These are phyloP conservation scores for Neoscytalidium dimidiatum DNA, from an alignment of 2,329 filamentous ascomycete species.

Conservation along the genomic window DNA sequence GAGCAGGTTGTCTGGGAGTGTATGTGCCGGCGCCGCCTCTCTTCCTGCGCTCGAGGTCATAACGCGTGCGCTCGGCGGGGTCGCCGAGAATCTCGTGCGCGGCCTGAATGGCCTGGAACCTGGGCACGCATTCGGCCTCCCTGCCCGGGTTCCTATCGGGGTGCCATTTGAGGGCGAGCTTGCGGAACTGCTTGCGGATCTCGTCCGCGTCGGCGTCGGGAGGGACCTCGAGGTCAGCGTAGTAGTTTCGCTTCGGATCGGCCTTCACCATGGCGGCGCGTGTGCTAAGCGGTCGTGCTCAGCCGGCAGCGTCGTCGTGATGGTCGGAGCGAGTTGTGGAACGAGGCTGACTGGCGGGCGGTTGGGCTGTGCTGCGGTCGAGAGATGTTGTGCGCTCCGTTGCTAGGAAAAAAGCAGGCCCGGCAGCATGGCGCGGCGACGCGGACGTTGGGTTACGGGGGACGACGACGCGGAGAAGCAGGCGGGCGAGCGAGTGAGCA, in stretches of 20 bases:
- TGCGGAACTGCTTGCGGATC: slow-evolving; percentile 83
- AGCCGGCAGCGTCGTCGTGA: slow-evolving; percentile 5
- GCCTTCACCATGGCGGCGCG: slow-evolving; percentile 64
- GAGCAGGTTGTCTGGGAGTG: slow-evolving; percentile 10
- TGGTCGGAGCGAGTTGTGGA: slow-evolving; percentile 2
- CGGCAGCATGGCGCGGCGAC: slow-evolving; percentile 13
- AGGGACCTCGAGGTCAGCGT: slow-evolving; percentile 76
- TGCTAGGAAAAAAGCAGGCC: slow-evolving; percentile 17
- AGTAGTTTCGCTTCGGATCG: slow-evolving; percentile 75
- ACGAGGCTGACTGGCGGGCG: slow-evolving; percentile 12
- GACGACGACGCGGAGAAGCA: not conserved
- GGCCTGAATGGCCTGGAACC: slow-evolving; percentile 84
- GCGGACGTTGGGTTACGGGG: not conserved
- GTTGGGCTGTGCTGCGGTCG: slow-evolving; percentile 6
- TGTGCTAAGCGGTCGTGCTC: not conserved
- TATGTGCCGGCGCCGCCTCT: slow-evolving; percentile 23
- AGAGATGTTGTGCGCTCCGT: not conserved
- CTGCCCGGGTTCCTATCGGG: slow-evolving; percentile 85
- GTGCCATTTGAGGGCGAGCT: slow-evolving; percentile 82
- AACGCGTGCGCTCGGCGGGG: slow-evolving; percentile 58
- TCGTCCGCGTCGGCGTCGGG: slow-evolving; percentile 69
- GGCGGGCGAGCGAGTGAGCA: not conserved
- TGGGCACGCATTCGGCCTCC: slow-evolving; percentile 75
- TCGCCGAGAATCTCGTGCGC: slow-evolving; percentile 77
- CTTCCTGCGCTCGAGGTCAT: slow-evolving; percentile 62